Percentiles rank a stretch among this genome's conserved stretches.
Evolutionary conservation across 495 filamentous ascomycete species (phyloP).

Genomic region (Geoglossum glabrum): DNA sequence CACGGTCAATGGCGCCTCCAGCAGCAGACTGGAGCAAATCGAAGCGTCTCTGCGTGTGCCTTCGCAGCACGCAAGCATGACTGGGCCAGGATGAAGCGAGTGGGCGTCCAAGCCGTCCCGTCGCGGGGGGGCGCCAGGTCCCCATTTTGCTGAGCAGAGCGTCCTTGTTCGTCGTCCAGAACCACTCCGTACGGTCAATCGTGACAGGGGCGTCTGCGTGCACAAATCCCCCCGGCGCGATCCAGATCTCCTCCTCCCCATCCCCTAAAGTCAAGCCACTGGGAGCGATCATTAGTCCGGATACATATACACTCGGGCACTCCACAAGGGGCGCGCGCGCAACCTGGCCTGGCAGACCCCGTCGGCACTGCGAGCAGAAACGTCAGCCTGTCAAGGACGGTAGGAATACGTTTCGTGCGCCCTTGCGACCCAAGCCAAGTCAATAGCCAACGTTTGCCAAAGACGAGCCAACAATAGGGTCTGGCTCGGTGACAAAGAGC

Average conservation of each 20-base stretch:
- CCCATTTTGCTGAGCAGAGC: not conserved
- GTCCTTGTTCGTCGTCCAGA: not conserved
- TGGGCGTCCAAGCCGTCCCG: conserved; percentile 1
- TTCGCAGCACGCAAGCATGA: not conserved
- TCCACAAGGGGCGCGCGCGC: not conserved
- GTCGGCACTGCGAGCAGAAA: not conserved
- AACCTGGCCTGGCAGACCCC: not conserved
- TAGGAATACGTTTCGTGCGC: too few relatives aligned
- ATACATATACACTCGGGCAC: not conserved
- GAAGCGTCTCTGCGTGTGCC: not conserved
- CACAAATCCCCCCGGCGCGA: not conserved
- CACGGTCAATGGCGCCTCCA: not conserved
- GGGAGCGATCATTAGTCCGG: not conserved
- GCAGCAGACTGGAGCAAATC: not conserved
- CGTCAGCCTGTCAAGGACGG: not conserved
- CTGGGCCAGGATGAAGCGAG: not conserved
- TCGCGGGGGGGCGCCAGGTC: conserved; percentile 1
- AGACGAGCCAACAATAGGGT: too few relatives aligned
- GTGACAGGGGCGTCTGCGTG: not conserved
- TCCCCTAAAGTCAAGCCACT: not conserved
- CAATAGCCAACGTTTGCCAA: too few relatives aligned
- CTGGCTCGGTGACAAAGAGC: not conserved
- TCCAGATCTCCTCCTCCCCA: not conserved
- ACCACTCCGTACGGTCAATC: not conserved
- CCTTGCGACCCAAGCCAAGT: too few relatives aligned